Evolutionary conservation across 1,284 basidiomycete species (phyloP).

Genomic region (Bjerkandera adusta): DNA sequence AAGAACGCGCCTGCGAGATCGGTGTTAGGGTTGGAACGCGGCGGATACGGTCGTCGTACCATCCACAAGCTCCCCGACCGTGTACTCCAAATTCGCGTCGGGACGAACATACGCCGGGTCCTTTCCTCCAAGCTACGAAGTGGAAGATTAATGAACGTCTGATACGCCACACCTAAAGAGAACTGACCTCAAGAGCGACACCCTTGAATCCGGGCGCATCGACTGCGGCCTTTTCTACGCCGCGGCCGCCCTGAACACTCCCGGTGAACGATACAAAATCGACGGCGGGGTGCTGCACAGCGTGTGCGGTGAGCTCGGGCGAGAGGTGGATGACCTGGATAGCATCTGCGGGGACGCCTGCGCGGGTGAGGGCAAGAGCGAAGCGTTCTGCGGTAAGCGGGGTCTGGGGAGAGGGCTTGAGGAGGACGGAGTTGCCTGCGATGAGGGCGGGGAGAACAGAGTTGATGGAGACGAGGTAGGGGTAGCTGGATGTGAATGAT

Average conservation of each 20-base stretch:
- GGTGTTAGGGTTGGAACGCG: background rate
- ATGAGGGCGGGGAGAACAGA: conserved; percentile 87
- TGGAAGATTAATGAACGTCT: background rate
- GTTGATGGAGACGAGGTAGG: conserved; percentile 88
- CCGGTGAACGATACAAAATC: conserved; percentile 92
- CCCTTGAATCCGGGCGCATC: conserved; percentile 75
- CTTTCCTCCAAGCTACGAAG: conserved; percentile 85
- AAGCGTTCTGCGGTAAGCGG: conserved; percentile 86
- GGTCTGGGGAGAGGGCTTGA: conserved; percentile 96
- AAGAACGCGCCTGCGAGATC: conserved; percentile 74
- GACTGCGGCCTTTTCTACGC: conserved; percentile 62
- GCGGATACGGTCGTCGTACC: conserved; percentile 42
- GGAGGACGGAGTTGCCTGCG: conserved; percentile 84
- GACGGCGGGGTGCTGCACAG: conserved; percentile 67
- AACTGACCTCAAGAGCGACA: conserved; percentile 66
- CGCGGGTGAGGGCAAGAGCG: conserved; percentile 61
- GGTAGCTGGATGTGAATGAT: conserved; percentile 55
- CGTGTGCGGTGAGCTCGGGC: conserved; percentile 60
- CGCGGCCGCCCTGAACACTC: conserved; percentile 67
- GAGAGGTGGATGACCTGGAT: conserved; percentile 83
- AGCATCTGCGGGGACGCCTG: conserved; percentile 76
- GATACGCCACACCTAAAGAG: background rate
- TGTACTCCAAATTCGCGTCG: conserved; percentile 85
- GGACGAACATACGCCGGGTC: conserved; percentile 92
- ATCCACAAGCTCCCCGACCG: conserved; percentile 86